Evolutionary conservation across 2,329 filamentous ascomycete species (phyloP).

Genomic region (Ramularia endophylla): DNA sequence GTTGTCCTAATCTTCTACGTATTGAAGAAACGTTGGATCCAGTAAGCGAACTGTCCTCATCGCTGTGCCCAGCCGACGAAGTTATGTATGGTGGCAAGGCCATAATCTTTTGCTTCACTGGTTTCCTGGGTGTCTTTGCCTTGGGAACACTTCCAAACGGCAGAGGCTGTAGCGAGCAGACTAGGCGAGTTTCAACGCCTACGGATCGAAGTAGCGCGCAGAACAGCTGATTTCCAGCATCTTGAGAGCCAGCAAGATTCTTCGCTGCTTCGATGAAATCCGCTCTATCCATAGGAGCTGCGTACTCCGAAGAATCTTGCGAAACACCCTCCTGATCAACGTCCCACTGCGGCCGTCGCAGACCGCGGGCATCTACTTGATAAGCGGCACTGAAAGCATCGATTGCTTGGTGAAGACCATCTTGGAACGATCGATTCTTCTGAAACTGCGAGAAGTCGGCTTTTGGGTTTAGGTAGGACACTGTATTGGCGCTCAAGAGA

Average conservation of each 20-base stretch:
- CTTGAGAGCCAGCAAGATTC: conserved; percentile 71
- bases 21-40: conserved; percentile 22
- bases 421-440: conserved; percentile 68
- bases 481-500: conserved; percentile 60
- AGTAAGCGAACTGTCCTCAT: conserved; percentile 20
- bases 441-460: conserved; percentile 65
- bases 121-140: conserved; percentile 38
- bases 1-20: conserved; percentile 30
- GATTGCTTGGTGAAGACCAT: conserved; percentile 65
- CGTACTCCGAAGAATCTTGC: conserved; percentile 5
- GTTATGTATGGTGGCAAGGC: conserved; percentile 21
- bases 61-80: conserved; percentile 9
- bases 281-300: conserved; percentile 31
- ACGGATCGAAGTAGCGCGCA: conserved; percentile 78
- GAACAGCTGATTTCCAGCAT: conserved; percentile 84
- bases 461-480: conserved; percentile 63
- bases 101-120: conserved; percentile 32
- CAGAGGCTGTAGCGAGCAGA: conserved; percentile 84
- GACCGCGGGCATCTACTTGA: conserved; percentile 62
- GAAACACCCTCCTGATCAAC: conserved; percentile 49
- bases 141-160: conserved; percentile 55
- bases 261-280: conserved; percentile 70
- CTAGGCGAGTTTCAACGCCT: conserved; percentile 74
- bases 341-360: conserved; percentile 65
- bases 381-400: conserved; percentile 66